These are phyloP conservation scores for Tephrocybe sp. DNA, from an alignment of 768 basidiomycete species.

Conservation along the genomic window DNA sequence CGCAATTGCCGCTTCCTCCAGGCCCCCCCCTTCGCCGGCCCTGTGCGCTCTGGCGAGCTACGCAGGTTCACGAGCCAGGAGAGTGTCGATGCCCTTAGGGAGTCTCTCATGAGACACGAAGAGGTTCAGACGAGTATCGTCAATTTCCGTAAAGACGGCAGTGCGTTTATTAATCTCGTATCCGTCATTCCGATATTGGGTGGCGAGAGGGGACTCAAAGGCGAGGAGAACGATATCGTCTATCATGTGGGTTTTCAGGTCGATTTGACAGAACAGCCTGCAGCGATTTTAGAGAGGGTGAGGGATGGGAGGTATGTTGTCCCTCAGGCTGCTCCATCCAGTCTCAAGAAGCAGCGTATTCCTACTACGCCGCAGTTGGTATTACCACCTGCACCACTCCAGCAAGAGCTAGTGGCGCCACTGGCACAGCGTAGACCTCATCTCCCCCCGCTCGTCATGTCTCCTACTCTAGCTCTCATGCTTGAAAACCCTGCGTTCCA, in stretches of 20 bases:
- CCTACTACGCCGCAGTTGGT: conserved; percentile 25
- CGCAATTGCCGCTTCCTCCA: conserved; percentile 92
- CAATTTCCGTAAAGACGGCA: conserved; percentile 85
- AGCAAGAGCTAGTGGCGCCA: conserved; percentile 21
- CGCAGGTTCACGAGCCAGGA: conserved; percentile 62
- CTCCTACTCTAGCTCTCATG: conserved; percentile 45
- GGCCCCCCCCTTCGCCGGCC: conserved; percentile 52
- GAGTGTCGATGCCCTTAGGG: conserved; percentile 61
- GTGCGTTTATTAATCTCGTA: conserved; percentile 88
- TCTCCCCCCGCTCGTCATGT: conserved; percentile 44
- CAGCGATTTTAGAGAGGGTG: conserved; percentile 76
- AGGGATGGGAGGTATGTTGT: conserved; percentile 66
- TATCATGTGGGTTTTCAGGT: conserved; percentile 97
- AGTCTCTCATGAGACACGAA: conserved; percentile 65
- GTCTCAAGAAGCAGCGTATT: background rate
- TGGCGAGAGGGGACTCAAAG: conserved; percentile 42
- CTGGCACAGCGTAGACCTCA: conserved; percentile 39
- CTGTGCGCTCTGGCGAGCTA: conserved; percentile 30
- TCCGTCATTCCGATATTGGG: conserved; percentile 85
- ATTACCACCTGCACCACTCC: too few species aligned
- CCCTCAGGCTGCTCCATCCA: conserved; percentile 36
- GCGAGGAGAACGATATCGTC: conserved; percentile 67
- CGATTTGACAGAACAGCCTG: conserved; percentile 85
- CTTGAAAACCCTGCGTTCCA: conserved; percentile 48
- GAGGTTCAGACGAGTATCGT: conserved; percentile 87